phyloP scores from a whole-genome alignment of 306 rosid genomes.

The Oemleria cerasiformis region DNA sequence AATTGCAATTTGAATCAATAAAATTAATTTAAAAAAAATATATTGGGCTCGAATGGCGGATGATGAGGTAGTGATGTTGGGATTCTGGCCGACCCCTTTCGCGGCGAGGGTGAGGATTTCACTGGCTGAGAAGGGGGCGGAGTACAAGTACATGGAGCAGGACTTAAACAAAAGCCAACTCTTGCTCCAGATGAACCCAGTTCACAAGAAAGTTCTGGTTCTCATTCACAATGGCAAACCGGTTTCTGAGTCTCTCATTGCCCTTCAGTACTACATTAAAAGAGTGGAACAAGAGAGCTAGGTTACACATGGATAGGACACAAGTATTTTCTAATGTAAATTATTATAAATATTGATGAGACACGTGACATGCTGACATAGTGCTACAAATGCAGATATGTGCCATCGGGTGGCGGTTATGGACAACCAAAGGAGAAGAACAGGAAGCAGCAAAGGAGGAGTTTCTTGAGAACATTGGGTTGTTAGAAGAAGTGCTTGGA shows the following conservation, averaged over 20 bases:
- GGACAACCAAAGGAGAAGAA: conserved; percentile 8
- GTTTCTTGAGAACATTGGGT: conserved; percentile 10
- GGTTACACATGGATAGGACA: too few relatives aligned
- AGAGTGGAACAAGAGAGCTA: too few relatives aligned
- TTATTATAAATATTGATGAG: too few relatives aligned
- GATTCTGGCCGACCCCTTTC: conserved; percentile 34
- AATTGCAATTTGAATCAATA: too few relatives aligned
- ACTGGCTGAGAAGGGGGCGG: conserved; percentile 35
- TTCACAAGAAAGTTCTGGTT: conserved; percentile 56
- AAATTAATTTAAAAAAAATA: too few relatives aligned
- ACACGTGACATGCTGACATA: too few relatives aligned
- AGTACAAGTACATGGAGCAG: conserved; percentile 31
- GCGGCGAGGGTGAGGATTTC: conserved; percentile 36
- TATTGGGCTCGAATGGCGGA: conserved; percentile 4
- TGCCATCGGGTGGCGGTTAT: too few relatives aligned
- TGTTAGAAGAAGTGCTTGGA: conserved; percentile 35
- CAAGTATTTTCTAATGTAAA: too few relatives aligned
- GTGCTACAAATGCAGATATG: too few relatives aligned
- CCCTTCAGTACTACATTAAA: conserved; percentile 23
- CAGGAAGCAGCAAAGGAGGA: conserved; percentile 25
- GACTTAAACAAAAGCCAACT: conserved; percentile 47
- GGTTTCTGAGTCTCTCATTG: conserved; percentile 40
- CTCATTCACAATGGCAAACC: conserved; percentile 58
- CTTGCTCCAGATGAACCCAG: conserved; percentile 48
- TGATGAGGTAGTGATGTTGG: conserved; percentile 32